Evolutionary conservation across 768 basidiomycete species (phyloP), one percentile per base, ranked within the genome.

Genomic region (Arthromyces matolae): DNA sequence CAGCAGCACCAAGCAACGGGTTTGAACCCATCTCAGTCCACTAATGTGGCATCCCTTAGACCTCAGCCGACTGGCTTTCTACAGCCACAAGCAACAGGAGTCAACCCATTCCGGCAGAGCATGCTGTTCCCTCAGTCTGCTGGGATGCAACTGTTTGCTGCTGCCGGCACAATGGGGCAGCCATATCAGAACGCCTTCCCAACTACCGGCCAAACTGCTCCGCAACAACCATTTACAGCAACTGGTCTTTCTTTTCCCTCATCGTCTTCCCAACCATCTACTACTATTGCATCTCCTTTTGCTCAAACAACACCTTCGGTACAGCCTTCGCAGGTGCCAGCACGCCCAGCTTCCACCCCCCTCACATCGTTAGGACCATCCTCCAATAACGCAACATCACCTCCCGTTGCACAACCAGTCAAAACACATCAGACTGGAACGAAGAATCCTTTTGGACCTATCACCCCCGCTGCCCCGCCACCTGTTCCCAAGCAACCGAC

Each of bases 391-490:
- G 53, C 62, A 24, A 58, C 60, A 5, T 69, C 75, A 5, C 76
- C 77, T 4, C 74, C 77, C 29, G 54, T 70, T 3, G 71, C 76
- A 2, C 81, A 84, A 58, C 81, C 83, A 6, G 77, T 97, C 22
- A 84, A 81, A 57, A 76, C 93, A 5, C 94, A 98, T 63, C 83
- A 87, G 63, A 99, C 96, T 3, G 95, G 96, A 22, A 90, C 91
- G 6, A 84, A 82, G 56, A 99, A 99, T 75, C 96, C 96, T 3
- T 99, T 99, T 54, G 94, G 93, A 5, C 79, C 81, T 24, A 80
- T 89, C 4, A 72, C 78, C 22, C 43, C 53, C 5, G 74, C 76
- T 8, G 69, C 80, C 19, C 78, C 83, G 1, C 83, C 87, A 13
- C 73, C 77, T 6, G 72, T 89, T 22, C 87, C 89, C 1, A 87